Base-by-base conservation (phyloP, 148 eudicot genomes). In the Heliosperma pusillum region DNA sequence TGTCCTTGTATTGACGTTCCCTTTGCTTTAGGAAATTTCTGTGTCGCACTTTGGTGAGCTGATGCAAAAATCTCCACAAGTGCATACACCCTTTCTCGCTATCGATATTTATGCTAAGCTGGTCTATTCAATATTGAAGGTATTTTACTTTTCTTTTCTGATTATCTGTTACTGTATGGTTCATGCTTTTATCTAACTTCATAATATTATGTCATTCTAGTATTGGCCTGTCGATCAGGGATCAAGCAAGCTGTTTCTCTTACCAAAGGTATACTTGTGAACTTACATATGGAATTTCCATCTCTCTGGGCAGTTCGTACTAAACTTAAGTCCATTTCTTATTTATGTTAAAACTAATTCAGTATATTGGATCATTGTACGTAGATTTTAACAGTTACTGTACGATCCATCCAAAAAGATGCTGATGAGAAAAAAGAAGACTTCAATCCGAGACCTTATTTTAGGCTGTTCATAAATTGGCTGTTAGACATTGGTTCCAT, bases 361-460 rank as follows among this genome's bases (percentile, higher is more conserved):
- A 47, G 52, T 59, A 27, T 15, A 36, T 45, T 19, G 13, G 26
- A 44, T 59, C 20, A 57, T 36, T 59, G 71, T 8, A 4, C 57
- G 65, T 80, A 95, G 99, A 87, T 92, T 82, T 81, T 95, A 74
- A 82, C 89, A 9, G 91, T 95, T 58, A 89, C 93, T 4, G 94
- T 90, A 56, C 88, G 86, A 72, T 74, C 82, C 22, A 89, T 95
- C 65, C 97, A 89, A 72, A 92, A 87, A 83, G 93, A 95, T 80
- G 91, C 89, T 20, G 97, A 89, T 79, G 97, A 90, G 77, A 90
- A 88, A 80, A 90, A 85, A 86, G 53, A 79, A 29, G 82, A 86
- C n/a, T 95, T 95, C 50, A 89, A 89, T 79, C 91, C 97, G 30
- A 90, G 99, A 84, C 99, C 97, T 53, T 95, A 89, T 79, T 95